Conservation (phyloP, 441 rosid species). For the Euphorbia corollata region DNA sequence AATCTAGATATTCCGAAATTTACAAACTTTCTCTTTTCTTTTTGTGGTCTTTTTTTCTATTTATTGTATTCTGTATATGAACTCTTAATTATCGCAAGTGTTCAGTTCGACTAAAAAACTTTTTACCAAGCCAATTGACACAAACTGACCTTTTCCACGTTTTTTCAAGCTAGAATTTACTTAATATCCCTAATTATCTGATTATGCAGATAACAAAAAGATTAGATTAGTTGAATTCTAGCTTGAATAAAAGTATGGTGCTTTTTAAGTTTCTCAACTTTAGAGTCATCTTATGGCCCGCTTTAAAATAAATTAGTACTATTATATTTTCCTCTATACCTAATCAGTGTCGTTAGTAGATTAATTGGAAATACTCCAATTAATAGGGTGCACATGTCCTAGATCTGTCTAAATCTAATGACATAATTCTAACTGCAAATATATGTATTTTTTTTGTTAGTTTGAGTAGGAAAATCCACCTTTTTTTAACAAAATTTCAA, state of each 20-base stretch:
- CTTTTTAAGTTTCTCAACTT: neutral
- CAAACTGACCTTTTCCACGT: no score
- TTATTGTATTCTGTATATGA: no score
- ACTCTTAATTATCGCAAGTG: no score
- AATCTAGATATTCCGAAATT: neutral
- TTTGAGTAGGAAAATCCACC: conserved; percentile 1
- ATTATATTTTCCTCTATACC: neutral
- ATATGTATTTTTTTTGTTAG: neutral
- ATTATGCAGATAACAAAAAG: no score
- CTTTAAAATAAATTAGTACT: neutral
- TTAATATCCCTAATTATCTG: no score
- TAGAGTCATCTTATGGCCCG: neutral
- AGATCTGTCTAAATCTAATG: neutral
- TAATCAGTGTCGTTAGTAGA: neutral
- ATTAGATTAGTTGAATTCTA: neutral
- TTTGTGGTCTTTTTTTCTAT: no score
- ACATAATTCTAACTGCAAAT: neutral
- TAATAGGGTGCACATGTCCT: neutral
- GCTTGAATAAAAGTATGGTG: neutral
- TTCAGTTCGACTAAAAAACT: no score
- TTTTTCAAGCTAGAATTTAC: no score
- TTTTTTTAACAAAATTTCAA: conserved; percentile 5
- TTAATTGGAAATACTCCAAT: neutral
- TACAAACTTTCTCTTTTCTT: no score
- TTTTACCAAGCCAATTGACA: no score